Base-by-base conservation (phyloP, 1,284 basidiomycete genomes). In the Ustilago esculenta region DNA sequence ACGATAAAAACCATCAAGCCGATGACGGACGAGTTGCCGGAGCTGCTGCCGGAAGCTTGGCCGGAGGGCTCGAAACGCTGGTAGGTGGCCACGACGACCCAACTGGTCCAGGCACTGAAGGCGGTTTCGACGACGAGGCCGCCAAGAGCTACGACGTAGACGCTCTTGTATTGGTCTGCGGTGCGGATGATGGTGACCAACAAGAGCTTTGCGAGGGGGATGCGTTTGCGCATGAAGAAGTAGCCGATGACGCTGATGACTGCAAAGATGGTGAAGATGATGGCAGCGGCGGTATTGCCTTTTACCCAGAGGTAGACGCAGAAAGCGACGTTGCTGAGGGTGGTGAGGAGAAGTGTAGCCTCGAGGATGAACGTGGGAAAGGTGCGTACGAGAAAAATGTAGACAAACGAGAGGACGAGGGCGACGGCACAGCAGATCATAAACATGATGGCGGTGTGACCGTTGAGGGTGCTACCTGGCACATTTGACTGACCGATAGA, bases 391-490 rank as follows among this genome's bases (percentile, higher is more conserved):
- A 92, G 83, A 49, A 87, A 79, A 43, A 87, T 83, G 71, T 87
- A 84, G 46, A 83, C 32, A 35, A 77, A 49, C 2, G 82, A 79
- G 10, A 89, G 86, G 14, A 88, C 78, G 15, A 90, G 81, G 3
- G 86, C 88, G 21, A 87, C 84, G 6, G 84, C 89, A 12, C 87
- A 87, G 50, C 88, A 86, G 40, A 90, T 82, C 36, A 90, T 85
- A 36, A 92, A 86, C 30, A 94, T 86, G 78, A 90, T 90, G 8
- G 87, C 85, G 0, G 88, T 86, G 84, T 83, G 82, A 12, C 64
- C 58, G 94, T 86, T 81, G 92, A 89, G 17, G 86, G 82, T 85
- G 94, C 91, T 17, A 90, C 92, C 71, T 4, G 48, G 41, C 92
- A 87, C 25, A 90, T 88, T 11, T 90, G 92, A 36, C 12, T 17